These are phyloP conservation scores for Monosporozyma aquatica DNA, from an alignment of 805 yeast species.

Conservation along the genomic window DNA sequence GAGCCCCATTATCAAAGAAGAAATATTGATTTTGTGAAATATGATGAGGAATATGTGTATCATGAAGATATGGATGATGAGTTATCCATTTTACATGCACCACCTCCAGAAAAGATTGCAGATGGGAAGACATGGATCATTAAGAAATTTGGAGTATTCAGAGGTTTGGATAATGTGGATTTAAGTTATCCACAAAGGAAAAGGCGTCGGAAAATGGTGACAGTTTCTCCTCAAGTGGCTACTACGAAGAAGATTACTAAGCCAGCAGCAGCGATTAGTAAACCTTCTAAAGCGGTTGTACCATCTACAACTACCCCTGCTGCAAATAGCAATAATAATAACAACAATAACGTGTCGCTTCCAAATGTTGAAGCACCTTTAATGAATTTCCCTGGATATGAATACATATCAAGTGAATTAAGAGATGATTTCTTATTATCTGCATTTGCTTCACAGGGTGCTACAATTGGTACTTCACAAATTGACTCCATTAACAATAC, in stretches of 20 bases:
- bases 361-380: not conserved
- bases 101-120: conserved; percentile 34
- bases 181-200: conserved; percentile 15
- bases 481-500: conserved; percentile 3
- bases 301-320: not conserved
- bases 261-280: no score
- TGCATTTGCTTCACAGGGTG: conserved; percentile 49
- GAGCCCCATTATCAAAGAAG: conserved; percentile 60
- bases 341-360: not conserved
- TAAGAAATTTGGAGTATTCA: conserved; percentile 83
- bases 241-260: no score
- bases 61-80: conserved; percentile 80
- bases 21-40: conserved; percentile 63
- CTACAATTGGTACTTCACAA: conserved; percentile 2
- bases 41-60: conserved; percentile 64
- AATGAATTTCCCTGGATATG: conserved; percentile 9
- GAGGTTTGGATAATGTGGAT: conserved; percentile 15
- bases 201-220: conserved; percentile 7
- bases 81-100: conserved; percentile 38
- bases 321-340: not conserved
- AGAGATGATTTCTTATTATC: conserved; percentile 65
- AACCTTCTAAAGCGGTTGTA: not conserved
- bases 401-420: conserved; percentile 61
- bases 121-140: conserved; percentile 41
- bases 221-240: no score